These are phyloP conservation scores for Sugiyamaella japonica DNA, from an alignment of 1,139 yeast genomes.

Conservation along the genomic window DNA sequence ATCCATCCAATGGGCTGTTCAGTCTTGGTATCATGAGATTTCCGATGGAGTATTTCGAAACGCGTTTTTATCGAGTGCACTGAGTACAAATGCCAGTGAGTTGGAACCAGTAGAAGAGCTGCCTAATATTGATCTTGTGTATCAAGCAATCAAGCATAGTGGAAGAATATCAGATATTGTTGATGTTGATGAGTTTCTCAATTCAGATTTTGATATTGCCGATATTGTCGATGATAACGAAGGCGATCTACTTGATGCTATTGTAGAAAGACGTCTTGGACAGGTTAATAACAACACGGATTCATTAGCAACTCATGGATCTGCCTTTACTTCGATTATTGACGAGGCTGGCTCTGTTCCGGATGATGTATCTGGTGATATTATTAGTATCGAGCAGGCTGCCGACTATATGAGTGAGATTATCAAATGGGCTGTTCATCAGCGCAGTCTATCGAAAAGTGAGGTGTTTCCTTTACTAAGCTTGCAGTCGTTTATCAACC, in stretches of 20 bases:
- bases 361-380: slow-evolving; percentile 8
- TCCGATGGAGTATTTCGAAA: slow-evolving; percentile 12
- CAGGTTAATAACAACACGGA: not conserved
- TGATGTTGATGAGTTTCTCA: slow-evolving; percentile 16
- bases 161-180: slow-evolving; percentile 15
- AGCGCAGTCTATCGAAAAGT: slow-evolving; percentile 13
- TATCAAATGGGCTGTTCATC: slow-evolving; percentile 19
- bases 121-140: slow-evolving; percentile 16
- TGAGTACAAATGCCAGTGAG: slow-evolving; percentile 1
- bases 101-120: slow-evolving; percentile 11
- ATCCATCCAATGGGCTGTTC: slow-evolving; percentile 20
- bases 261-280: slow-evolving; percentile 21
- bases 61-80: slow-evolving; percentile 15
- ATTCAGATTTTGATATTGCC: slow-evolving; percentile 15
- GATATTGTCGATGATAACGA: slow-evolving; percentile 18
- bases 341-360: slow-evolving; percentile 1
- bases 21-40: slow-evolving; percentile 20
- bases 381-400: slow-evolving; percentile 15
- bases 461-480: slow-evolving; percentile 17
- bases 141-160: slow-evolving; percentile 16
- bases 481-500: slow-evolving; percentile 14
- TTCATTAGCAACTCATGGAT: not conserved
- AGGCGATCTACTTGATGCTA: slow-evolving; percentile 19
- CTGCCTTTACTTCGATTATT: slow-evolving; percentile 3
- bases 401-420: slow-evolving; percentile 15